Evolutionary conservation across 1,284 basidiomycete genomes (phyloP).

Genomic region (Tilletia caries): DNA sequence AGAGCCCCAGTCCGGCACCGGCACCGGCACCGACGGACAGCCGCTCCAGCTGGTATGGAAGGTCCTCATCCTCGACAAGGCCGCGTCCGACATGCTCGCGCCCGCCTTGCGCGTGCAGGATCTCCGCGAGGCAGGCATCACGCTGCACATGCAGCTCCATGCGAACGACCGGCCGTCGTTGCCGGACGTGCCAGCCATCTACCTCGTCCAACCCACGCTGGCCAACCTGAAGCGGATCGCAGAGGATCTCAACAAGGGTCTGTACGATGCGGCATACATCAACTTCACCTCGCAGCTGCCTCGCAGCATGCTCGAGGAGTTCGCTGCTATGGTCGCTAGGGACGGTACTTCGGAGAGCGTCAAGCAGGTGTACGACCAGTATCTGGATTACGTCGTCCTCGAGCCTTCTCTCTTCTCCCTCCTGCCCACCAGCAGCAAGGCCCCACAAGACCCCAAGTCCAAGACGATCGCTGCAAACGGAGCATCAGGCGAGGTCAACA

Average conservation of each 20-base stretch:
- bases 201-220: slow-evolving; percentile 89
- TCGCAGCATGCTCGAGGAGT: slow-evolving; percentile 83
- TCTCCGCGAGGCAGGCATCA: slow-evolving; percentile 91
- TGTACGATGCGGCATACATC: slow-evolving; percentile 91
- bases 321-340: slow-evolving; percentile 80
- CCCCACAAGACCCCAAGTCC: slow-evolving; percentile 34
- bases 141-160: slow-evolving; percentile 95
- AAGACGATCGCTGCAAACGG: not conserved
- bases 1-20: slow-evolving; percentile 16
- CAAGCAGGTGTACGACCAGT: slow-evolving; percentile 62
- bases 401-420: slow-evolving; percentile 92
- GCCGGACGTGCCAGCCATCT: slow-evolving; percentile 92
- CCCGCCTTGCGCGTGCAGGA: slow-evolving; percentile 94
- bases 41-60: slow-evolving; percentile 71
- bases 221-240: slow-evolving; percentile 70
- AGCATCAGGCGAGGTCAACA: not conserved
- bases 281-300: slow-evolving; percentile 92
- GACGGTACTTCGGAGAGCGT: slow-evolving; percentile 72
- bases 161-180: slow-evolving; percentile 75
- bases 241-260: slow-evolving; percentile 68
- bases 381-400: slow-evolving; percentile 92
- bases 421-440: slow-evolving; percentile 59
- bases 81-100: slow-evolving; percentile 91
- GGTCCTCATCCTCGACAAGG: slow-evolving; percentile 87
- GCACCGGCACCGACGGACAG: not conserved